Percentiles rank a stretch among this genome's conserved stretches.
These are phyloP conservation scores for Tuber melanosporum DNA, from an alignment of 495 filamentous ascomycete species.

Conservation along the genomic window DNA sequence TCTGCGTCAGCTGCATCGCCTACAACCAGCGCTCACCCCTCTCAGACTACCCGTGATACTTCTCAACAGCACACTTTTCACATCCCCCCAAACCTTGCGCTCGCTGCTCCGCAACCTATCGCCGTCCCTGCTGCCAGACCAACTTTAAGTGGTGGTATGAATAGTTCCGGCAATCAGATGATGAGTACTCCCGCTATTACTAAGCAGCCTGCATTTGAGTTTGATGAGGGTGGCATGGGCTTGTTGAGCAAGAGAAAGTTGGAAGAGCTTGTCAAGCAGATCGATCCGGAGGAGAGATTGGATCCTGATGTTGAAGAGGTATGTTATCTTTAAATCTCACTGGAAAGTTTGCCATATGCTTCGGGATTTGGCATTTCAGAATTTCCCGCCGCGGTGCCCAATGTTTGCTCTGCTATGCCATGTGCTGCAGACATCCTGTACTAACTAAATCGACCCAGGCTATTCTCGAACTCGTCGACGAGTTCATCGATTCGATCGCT, in stretches of 20 bases:
- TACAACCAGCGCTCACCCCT: constrained; percentile 50
- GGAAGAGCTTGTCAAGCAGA: constrained; percentile 87
- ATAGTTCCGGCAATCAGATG: constrained; percentile 62
- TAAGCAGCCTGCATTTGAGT: constrained; percentile 70
- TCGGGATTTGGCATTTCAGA: constrained; percentile 8
- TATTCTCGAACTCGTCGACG: constrained; percentile 81
- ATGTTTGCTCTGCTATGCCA: constrained; percentile 8
- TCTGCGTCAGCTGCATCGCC: constrained; percentile 40
- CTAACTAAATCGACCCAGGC: constrained; percentile 50
- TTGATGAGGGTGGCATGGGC: constrained; percentile 83
- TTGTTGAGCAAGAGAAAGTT: constrained; percentile 93
- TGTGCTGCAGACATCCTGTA: constrained; percentile 6
- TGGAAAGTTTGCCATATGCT: constrained; percentile 11
- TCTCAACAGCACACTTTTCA: constrained; percentile 49
- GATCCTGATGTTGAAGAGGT: constrained; percentile 95
- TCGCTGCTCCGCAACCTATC: constrained; percentile 64
- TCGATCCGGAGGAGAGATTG: constrained; percentile 62
- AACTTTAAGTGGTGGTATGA: constrained; percentile 68
- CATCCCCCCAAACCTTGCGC: constrained; percentile 73
- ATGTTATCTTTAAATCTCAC: constrained; percentile 39
- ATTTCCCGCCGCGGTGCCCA: constrained; percentile 10
- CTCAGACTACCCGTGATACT: constrained; percentile 46
- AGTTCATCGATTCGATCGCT: constrained; percentile 88
- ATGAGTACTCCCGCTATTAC: constrained; percentile 79
- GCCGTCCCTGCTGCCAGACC: constrained; percentile 63